phyloP scores from a whole-genome alignment of 805 yeast genomes.

The Maudiozyma serrabonitensis region DNA sequence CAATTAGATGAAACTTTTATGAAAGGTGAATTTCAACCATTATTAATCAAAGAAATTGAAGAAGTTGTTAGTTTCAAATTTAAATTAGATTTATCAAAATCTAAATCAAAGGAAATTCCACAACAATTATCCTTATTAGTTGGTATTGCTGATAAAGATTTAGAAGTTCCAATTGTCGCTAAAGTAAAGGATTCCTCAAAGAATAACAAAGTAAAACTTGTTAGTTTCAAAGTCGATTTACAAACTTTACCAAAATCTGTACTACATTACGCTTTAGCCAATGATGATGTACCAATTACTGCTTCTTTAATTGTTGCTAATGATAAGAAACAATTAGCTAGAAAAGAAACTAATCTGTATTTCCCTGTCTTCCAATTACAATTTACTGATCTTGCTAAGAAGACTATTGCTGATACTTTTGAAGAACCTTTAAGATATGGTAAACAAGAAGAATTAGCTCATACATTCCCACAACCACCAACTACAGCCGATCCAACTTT shows the following conservation, averaged over 20 bases:
- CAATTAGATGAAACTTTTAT: slow-evolving; percentile 5
- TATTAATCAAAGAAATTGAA: slow-evolving; percentile 8
- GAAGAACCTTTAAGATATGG: slow-evolving; percentile 29
- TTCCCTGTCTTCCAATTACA: slow-evolving; percentile 14
- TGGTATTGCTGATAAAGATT: slow-evolving; percentile 17
- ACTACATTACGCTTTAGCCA: slow-evolving; percentile 13
- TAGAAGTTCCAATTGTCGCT: slow-evolving; percentile 18
- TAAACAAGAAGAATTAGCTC: slow-evolving; percentile 50
- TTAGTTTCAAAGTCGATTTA: slow-evolving; percentile 6
- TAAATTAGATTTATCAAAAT: slow-evolving; percentile 7
- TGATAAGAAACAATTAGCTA: not conserved
- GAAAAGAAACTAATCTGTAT: slow-evolving; percentile 8
- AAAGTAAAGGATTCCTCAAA: slow-evolving; percentile 7
- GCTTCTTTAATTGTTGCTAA: slow-evolving; percentile 18
- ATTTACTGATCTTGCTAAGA: slow-evolving; percentile 1
- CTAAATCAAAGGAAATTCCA: slow-evolving; percentile 6
- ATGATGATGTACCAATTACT: slow-evolving; percentile 5
- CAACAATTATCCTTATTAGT: slow-evolving; percentile 18
- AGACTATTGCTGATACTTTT: slow-evolving; percentile 2
- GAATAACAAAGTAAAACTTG: slow-evolving; percentile 8
- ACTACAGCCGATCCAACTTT: slow-evolving; percentile 41
- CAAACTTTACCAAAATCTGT: slow-evolving; percentile 16
- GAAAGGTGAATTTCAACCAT: slow-evolving; percentile 4
- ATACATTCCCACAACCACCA: slow-evolving; percentile 48
- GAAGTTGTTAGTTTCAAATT: slow-evolving; percentile 16